Evolutionary conservation across 164 flowering plant genomes (phyloP), one percentile per base, ranked within the genome.

Genomic region (Vitis amurensis): DNA sequence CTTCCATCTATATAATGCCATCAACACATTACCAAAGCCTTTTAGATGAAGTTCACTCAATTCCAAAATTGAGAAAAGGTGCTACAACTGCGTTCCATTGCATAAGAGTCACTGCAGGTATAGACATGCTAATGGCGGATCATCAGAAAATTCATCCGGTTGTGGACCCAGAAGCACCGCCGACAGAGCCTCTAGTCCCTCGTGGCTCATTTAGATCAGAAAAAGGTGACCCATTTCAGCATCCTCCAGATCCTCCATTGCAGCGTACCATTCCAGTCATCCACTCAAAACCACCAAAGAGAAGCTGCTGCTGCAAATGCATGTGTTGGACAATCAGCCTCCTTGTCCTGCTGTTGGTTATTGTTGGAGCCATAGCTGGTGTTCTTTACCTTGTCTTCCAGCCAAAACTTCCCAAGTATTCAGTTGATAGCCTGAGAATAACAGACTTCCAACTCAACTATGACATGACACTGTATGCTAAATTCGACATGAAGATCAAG

Each of bases 351-450:
- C 76, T 80, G 5, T 1, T 88, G 44, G 51, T 90, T 29, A 30
- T 81, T 23, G 12, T 87, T 7, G 98, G 74, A 16, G 78, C 78
- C 19, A 29, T 75, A 0, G 79, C 59, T 0, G 95, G 80, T 29
- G 72, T 86, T 29, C 81, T 93, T 11, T 90, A 78, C 82, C 79
- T 89, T 2, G 83, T 83, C 12, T 92, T 92, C 87, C 74, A 68
- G 31, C 99, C 99, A 9, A 88, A 89, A 67, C 63, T 89, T 13
- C 99, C 98, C 10, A 76, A 84, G 3, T 92, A 91, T 81, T 88
- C 94, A 0, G 72, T 92, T 10, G 85, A 89, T 44, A 71, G 78
- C 56, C 69, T 94, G 58, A 71, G 61, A 13, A 84, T 94, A 56
- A 75, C 85, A 2, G 73, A 78, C 14, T 79, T 94, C 59, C 68